Base-by-base conservation (phyloP, 2,329 filamentous ascomycete genomes). In the Penicillium freii region DNA sequence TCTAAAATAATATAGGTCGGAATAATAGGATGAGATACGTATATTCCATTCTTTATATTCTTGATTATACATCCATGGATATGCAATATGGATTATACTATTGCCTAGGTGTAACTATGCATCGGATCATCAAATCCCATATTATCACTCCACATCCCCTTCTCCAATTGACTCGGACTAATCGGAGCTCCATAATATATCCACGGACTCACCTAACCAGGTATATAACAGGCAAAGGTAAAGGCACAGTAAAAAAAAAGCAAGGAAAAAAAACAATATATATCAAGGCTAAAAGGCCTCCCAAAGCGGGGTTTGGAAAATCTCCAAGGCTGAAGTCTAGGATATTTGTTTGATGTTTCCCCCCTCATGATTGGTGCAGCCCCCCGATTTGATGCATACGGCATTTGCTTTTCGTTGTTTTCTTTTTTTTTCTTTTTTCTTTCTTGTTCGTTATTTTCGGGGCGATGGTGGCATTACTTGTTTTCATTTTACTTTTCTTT, bases 271-370 rank as follows among this genome's bases (percentile, higher is more conserved):
- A 21, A 10, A 21, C 25, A 23, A 48, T 6, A 25, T 21, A 27
- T 39, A 11, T 11, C 4, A 1, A 19, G 33, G 51, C 11, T 31
- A 43, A 55, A 44, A 29, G 46, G 46, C 13, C 31, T 11, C 29
- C 31, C 13, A 43, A 51, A 51, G 52, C 52, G 52, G 52, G 52
- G 52, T 55, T 55, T 52, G 50, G 1, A n/a, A 15, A 15, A n/a
- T n/a, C 10, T 49, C 44, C 52, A 51, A 38, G 52, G 45, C 52
- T 54, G 45, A 50, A 15, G 39, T 10, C 5, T 21, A 4, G 21
- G 39, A 47, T 17, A 23, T 29, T 17, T 39, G 42, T 54, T 54
- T 29, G 44, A 47, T 39, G 29, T 7, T 27, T 36, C 17, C 5
- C 49, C 15, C 7, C n/a, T n/a, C 8, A 11, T 38, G 51, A 47